These are phyloP conservation scores for Globisporangium okanoganense DNA, from an alignment of 352 stramenopile species.

Conservation along the genomic window DNA sequence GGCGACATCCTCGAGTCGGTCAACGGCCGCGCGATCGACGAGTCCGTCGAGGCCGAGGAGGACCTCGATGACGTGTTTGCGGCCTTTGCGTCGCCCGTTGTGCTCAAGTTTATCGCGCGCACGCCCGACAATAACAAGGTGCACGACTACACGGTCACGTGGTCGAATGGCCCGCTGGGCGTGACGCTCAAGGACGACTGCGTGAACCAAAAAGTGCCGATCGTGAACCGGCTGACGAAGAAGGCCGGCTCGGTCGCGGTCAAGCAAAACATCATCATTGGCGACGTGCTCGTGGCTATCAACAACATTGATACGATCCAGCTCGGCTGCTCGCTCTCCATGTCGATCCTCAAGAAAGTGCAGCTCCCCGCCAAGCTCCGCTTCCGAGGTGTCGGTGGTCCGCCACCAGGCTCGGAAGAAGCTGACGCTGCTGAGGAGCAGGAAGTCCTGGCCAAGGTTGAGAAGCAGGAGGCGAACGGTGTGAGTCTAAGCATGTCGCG, in stretches of 20 bases:
- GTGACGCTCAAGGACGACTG: slow-evolving; percentile 86
- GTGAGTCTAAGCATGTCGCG: slow-evolving; percentile 47
- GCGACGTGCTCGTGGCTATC: slow-evolving; percentile 81
- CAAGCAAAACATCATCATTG: slow-evolving; percentile 88
- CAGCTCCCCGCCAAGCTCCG: slow-evolving; percentile 79
- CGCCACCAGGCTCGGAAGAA: slow-evolving; percentile 25
- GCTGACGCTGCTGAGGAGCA: slow-evolving; percentile 14
- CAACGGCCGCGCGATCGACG: slow-evolving; percentile 68
- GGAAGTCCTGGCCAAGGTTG: slow-evolving; percentile 20
- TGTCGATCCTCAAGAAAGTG: slow-evolving; percentile 89
- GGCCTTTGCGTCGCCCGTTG: slow-evolving; percentile 66
- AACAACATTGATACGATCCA: slow-evolving; percentile 90
- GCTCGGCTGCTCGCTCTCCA: slow-evolving; percentile 80
- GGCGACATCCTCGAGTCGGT: slow-evolving; percentile 74
- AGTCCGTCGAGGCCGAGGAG: slow-evolving; percentile 51
- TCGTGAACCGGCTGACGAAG: slow-evolving; percentile 85
- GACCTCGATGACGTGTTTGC: slow-evolving; percentile 75
- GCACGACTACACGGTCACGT: slow-evolving; percentile 84
- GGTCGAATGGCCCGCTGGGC: slow-evolving; percentile 81
- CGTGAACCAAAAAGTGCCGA: slow-evolving; percentile 79
- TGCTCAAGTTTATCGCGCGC: slow-evolving; percentile 78
- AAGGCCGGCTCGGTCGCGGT: slow-evolving; percentile 82
- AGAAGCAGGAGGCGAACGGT: slow-evolving; percentile 22
- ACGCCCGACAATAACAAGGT: slow-evolving; percentile 61
- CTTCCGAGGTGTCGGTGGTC: slow-evolving; percentile 78